phyloP scores from a whole-genome alignment of 257 asterid species.

The Nicotiana undulata region DNA sequence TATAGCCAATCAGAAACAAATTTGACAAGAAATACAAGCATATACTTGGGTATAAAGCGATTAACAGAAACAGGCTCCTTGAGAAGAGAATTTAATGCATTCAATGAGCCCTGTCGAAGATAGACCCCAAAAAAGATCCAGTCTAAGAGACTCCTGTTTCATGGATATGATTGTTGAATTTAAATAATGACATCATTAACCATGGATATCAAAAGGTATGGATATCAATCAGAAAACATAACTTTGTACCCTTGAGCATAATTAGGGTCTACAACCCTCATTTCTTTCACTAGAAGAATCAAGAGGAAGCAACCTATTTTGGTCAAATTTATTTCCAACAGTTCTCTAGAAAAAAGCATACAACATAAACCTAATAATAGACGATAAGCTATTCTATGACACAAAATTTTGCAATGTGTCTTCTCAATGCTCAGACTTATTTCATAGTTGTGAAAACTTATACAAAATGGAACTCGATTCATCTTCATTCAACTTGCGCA shows the following conservation, averaged over 20 bases:
- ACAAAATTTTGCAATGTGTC: neutral
- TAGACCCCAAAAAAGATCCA: neutral
- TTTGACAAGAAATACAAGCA: neutral
- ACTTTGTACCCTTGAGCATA: constrained; percentile 40
- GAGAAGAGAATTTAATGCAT: constrained; percentile 44
- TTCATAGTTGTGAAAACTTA: neutral
- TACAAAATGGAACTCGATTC: neutral
- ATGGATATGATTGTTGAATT: neutral
- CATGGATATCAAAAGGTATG: constrained; percentile 51
- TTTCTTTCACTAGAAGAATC: constrained; percentile 30
- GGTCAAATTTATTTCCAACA: no score
- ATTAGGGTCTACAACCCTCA: constrained; percentile 34
- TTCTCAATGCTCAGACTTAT: neutral
- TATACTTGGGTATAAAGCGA: constrained; percentile 64
- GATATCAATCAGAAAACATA: constrained; percentile 48
- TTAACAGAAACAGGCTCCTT: constrained; percentile 41
- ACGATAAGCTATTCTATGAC: neutral
- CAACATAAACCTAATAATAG: neutral
- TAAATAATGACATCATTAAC: constrained; percentile 14
- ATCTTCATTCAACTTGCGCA: neutral
- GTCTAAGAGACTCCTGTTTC: neutral
- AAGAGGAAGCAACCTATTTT: neutral
- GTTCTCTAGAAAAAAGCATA: neutral
- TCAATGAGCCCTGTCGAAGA: constrained; percentile 42
- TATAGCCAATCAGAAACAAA: neutral